phyloP scores from a whole-genome alignment of 192 early-diverging fungal species.

The Chytriomyces sp. region DNA sequence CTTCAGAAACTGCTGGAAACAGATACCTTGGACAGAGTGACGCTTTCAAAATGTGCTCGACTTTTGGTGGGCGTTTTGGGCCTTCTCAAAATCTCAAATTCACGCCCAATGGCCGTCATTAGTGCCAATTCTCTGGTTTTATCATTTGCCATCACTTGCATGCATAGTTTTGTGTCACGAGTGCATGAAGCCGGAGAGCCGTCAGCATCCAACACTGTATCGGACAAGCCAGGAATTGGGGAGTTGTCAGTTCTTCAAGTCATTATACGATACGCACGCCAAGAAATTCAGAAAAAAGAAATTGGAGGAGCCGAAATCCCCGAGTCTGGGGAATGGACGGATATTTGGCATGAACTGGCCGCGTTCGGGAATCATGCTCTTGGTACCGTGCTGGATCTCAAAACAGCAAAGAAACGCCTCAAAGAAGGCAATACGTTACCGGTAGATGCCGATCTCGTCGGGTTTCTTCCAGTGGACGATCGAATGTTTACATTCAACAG shows the following conservation, averaged over 20 bases:
- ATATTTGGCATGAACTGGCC: not conserved
- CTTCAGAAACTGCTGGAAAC: not conserved
- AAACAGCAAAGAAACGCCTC: not conserved
- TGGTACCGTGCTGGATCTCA: no score
- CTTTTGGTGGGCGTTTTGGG: not conserved
- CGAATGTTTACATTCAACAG: not conserved
- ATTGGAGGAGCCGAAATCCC: no score
- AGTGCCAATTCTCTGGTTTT: not conserved
- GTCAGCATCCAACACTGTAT: not conserved
- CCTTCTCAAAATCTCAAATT: not conserved
- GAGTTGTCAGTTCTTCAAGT: not conserved
- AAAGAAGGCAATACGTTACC: not conserved
- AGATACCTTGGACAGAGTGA: not conserved
- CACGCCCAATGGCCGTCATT: not conserved
- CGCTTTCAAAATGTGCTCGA: not conserved
- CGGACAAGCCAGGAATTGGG: not conserved
- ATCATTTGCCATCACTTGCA: not conserved
- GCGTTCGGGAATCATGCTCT: not conserved
- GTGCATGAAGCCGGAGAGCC: not conserved
- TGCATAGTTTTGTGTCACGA: not conserved
- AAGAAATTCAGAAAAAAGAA: not conserved
- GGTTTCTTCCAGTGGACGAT: conserved; percentile 9
- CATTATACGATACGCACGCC: not conserved
- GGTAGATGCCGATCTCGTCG: conserved; percentile 1
- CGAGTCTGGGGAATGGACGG: no score